A percentile compares a stretch with the other conserved stretches of the same genome.
Evolutionary conservation across 768 basidiomycete genomes (phyloP).

Genomic region (Coprinopsis cinerea): DNA sequence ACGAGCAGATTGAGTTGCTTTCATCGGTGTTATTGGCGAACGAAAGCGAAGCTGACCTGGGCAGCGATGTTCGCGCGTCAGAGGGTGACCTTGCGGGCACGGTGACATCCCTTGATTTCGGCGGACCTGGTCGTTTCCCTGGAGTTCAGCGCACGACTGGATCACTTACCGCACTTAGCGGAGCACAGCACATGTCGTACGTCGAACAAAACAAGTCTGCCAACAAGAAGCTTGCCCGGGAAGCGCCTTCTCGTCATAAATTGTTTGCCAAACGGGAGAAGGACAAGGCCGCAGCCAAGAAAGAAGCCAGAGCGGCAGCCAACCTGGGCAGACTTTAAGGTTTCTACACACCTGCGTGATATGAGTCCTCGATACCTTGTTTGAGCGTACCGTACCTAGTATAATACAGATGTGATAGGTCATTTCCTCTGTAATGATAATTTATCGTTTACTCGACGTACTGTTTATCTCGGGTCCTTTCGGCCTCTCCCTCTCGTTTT

Average conservation of each 20-base stretch:
- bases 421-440: too few relatives aligned
- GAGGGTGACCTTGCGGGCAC: conserved; percentile 84
- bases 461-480: too few relatives aligned
- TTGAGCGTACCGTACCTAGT: too few relatives aligned
- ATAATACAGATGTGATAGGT: too few relatives aligned
- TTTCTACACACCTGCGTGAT: too few relatives aligned
- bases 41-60: conserved; percentile 86
- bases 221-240: conserved; percentile 71
- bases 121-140: conserved; percentile 51
- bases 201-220: conserved; percentile 88
- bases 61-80: conserved; percentile 74
- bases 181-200: conserved; percentile 89
- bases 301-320: conserved; percentile 30
- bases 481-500: too few relatives aligned
- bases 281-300: conserved; percentile 52
- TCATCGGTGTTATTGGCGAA: conserved; percentile 87
- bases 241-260: conserved; percentile 58
- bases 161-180: conserved; percentile 76
- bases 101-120: conserved; percentile 82
- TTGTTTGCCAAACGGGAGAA: conserved; percentile 81
- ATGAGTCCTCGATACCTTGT: too few relatives aligned
- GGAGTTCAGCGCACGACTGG: conserved; percentile 74
- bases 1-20: conserved; percentile 96
- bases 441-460: too few relatives aligned
- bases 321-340: not conserved